These are phyloP conservation scores for Pichia ethanolica DNA, from an alignment of 805 yeast genomes.

Conservation along the genomic window DNA sequence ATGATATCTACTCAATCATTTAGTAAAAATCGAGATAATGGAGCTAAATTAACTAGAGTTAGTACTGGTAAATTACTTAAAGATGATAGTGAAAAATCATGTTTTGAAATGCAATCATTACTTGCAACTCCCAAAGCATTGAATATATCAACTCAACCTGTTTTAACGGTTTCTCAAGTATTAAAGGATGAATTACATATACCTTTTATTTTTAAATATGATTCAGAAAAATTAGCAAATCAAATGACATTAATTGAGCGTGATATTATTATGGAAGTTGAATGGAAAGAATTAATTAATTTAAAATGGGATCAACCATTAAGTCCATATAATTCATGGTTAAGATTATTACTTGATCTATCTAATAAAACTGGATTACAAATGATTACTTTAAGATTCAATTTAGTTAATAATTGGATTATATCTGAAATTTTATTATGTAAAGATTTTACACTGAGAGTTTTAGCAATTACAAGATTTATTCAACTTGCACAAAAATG, in stretches of 20 bases:
- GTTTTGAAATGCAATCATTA: slow-evolving; percentile 24
- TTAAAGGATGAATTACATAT: slow-evolving; percentile 53
- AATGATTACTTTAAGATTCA: slow-evolving; percentile 76
- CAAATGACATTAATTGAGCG: slow-evolving; percentile 84
- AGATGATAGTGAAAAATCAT: slow-evolving; percentile 15
- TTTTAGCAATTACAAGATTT: slow-evolving; percentile 70
- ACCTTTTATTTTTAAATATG: slow-evolving; percentile 73
- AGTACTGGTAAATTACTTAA: slow-evolving; percentile 9
- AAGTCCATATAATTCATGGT: slow-evolving; percentile 75
- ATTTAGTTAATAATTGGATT: slow-evolving; percentile 86
- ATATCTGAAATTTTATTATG: slow-evolving; percentile 81
- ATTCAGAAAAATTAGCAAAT: slow-evolving; percentile 56
- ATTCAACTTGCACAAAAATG: slow-evolving; percentile 82
- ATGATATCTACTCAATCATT: slow-evolving; percentile 6
- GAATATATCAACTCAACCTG: slow-evolving; percentile 8
- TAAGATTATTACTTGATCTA: slow-evolving; percentile 57
- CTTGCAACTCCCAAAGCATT: slow-evolving; percentile 23
- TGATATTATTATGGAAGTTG: slow-evolving; percentile 76
- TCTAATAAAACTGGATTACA: slow-evolving; percentile 56
- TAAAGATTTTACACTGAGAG: slow-evolving; percentile 47
- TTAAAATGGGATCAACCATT: slow-evolving; percentile 63
- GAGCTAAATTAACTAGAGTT: slow-evolving; percentile 6
- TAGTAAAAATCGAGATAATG: slow-evolving; percentile 2
- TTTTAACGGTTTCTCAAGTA: slow-evolving; percentile 30
- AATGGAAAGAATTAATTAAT: slow-evolving; percentile 85